Conservation (phyloP, 176 grass and related monocot species). For the Musa schizocarpa region DNA sequence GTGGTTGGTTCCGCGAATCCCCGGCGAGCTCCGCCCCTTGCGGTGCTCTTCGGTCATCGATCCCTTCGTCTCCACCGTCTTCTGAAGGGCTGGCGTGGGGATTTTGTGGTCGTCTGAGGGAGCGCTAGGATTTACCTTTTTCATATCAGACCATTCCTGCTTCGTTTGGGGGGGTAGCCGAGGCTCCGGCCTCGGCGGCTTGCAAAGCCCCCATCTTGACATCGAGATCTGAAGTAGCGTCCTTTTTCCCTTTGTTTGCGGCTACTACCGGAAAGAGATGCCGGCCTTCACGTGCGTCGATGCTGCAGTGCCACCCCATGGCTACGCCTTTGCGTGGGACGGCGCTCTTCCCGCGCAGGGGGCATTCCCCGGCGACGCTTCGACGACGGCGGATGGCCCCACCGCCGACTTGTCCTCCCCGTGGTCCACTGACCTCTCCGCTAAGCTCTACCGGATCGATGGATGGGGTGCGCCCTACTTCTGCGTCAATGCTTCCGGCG, state of each 20-base stretch:
- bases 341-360: conserved; percentile 5
- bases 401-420: not conserved
- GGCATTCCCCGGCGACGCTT: not conserved
- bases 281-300: conserved; percentile 13
- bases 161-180: conserved; percentile 21
- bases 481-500: not conserved
- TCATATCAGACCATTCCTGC: not conserved
- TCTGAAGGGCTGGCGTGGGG: conserved; percentile 24
- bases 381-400: not conserved
- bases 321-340: conserved; percentile 5
- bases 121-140: conserved; percentile 1
- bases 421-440: conserved; percentile 6
- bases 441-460: not conserved
- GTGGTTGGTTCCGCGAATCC: too few relatives aligned
- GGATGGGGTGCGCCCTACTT: conserved; percentile 3
- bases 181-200: conserved; percentile 26
- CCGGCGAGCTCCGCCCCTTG: not conserved
- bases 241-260: not conserved
- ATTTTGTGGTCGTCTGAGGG: not conserved
- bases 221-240: not conserved
- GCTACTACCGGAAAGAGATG: conserved; percentile 20
- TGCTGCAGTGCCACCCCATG: not conserved
- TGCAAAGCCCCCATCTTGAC: conserved; percentile 16
- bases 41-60: not conserved
- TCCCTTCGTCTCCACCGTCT: not conserved